A percentile compares a stretch with the other conserved stretches of the same genome.
phyloP scores from a whole-genome alignment of 2,329 filamentous ascomycete genomes.

The Fusarium abutilonis region DNA sequence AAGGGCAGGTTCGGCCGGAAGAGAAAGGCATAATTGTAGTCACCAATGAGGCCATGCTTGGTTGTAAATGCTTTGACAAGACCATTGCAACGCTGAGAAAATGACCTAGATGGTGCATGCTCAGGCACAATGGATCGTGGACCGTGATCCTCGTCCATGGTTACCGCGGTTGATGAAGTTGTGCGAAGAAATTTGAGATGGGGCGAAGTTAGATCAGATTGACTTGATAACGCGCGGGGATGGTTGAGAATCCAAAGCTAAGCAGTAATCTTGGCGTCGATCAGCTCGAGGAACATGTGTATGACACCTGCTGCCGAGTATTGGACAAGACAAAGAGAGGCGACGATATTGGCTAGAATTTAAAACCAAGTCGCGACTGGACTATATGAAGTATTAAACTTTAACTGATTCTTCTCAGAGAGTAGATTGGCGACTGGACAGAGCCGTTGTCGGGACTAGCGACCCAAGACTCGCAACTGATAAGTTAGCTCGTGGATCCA shows the following conservation, averaged over 20 bases:
- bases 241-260: constrained; percentile 9
- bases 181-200: constrained; percentile 12
- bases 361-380: not conserved
- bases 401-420: constrained; percentile 14
- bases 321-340: not conserved
- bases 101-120: constrained; percentile 47
- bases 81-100: constrained; percentile 43
- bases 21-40: constrained; percentile 90
- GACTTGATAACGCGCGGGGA: constrained; percentile 15
- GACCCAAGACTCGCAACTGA: constrained; percentile 32
- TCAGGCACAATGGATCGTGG: constrained; percentile 61
- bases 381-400: constrained; percentile 24
- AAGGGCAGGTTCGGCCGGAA: constrained; percentile 87
- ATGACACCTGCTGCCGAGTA: not conserved
- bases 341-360: not conserved
- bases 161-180: constrained; percentile 17
- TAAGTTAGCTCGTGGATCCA: constrained; percentile 28
- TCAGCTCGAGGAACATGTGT: constrained; percentile 6
- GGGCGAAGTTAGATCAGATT: constrained; percentile 2
- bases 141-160: constrained; percentile 67
- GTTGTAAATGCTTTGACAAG: constrained; percentile 59
- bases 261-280: constrained; percentile 17
- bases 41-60: constrained; percentile 79
- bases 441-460: constrained; percentile 37
- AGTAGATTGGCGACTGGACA: constrained; percentile 16